phyloP scores from a whole-genome alignment of 2,329 filamentous ascomycete genomes.

The Cytospora mali region DNA sequence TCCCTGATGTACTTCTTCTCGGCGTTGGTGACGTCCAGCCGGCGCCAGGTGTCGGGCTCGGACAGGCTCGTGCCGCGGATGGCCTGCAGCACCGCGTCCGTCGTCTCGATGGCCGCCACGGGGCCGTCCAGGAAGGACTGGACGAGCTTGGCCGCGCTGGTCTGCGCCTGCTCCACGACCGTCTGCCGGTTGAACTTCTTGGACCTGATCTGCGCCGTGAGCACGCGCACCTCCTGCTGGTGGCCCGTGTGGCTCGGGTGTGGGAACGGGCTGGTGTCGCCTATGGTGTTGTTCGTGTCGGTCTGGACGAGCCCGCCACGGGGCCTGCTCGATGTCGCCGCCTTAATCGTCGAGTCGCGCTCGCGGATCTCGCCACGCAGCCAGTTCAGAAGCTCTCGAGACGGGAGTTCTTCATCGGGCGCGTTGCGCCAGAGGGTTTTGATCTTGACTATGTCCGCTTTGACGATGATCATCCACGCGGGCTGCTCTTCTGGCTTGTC shows the following conservation, averaged over 20 bases:
- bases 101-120: conserved; percentile 84
- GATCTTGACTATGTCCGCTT: conserved; percentile 78
- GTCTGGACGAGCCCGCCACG: conserved; percentile 10
- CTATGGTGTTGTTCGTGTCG: conserved; percentile 12
- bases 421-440: conserved; percentile 77
- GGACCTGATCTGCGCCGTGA: conserved; percentile 78
- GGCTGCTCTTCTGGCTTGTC: conserved; percentile 78
- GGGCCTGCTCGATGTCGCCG: conserved; percentile 29
- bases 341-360: conserved; percentile 60
- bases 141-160: conserved; percentile 62
- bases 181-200: conserved; percentile 90
- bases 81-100: conserved; percentile 78
- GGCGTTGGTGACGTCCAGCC: conserved; percentile 72
- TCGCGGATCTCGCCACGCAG: conserved; percentile 82
- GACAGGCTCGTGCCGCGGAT: conserved; percentile 75
- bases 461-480: conserved; percentile 87
- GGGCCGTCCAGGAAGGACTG: conserved; percentile 75
- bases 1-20: conserved; percentile 84
- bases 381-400: conserved; percentile 74
- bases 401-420: conserved; percentile 73
- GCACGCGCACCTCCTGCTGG: conserved; percentile 79
- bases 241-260: conserved; percentile 40
- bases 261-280: conserved; percentile 17
- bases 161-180: conserved; percentile 79
- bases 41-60: conserved; percentile 82